phyloP scores from a whole-genome alignment of 2,329 filamentous ascomycete species.

The Passalora sequoiae region DNA sequence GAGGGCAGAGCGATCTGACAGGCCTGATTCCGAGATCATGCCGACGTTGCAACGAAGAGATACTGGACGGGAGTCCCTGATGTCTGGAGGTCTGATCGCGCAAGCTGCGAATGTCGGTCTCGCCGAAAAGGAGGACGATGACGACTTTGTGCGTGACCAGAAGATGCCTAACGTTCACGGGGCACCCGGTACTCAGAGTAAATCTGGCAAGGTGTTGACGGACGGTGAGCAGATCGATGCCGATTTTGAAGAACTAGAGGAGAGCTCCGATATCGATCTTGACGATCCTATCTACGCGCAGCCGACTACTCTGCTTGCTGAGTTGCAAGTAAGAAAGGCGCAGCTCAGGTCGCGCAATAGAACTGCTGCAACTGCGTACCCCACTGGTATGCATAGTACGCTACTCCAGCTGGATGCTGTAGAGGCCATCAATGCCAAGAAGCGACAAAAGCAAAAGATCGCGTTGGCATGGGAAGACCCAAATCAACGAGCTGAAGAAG shows the following conservation, averaged over 20 bases:
- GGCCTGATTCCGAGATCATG: slow-evolving; percentile 18
- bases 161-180: slow-evolving; percentile 13
- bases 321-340: slow-evolving; percentile 84
- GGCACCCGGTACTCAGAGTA: slow-evolving; percentile 12
- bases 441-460: slow-evolving; percentile 68
- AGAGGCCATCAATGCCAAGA: slow-evolving; percentile 73
- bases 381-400: slow-evolving; percentile 83
- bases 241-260: slow-evolving; percentile 43
- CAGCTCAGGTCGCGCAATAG: slow-evolving; percentile 77
- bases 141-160: slow-evolving; percentile 2
- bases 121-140: slow-evolving; percentile 9
- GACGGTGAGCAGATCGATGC: slow-evolving; percentile 39
- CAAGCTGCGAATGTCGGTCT: slow-evolving; percentile 33
- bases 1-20: slow-evolving; percentile 6
- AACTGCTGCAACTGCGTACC: slow-evolving; percentile 57
- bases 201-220: slow-evolving; percentile 16
- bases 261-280: slow-evolving; percentile 34
- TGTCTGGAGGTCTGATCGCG: slow-evolving; percentile 21
- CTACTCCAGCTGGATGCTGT: slow-evolving; percentile 86
- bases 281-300: slow-evolving; percentile 58
- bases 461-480: slow-evolving; percentile 87
- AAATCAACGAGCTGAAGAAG: slow-evolving; percentile 27
- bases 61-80: slow-evolving; percentile 5
- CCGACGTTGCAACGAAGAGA: slow-evolving; percentile 2
- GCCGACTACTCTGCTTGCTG: slow-evolving; percentile 86